Percentiles rank a stretch among this genome's conserved stretches.
phyloP scores from a whole-genome alignment of 805 yeast genomes.

The Candida xiaguanensis region DNA sequence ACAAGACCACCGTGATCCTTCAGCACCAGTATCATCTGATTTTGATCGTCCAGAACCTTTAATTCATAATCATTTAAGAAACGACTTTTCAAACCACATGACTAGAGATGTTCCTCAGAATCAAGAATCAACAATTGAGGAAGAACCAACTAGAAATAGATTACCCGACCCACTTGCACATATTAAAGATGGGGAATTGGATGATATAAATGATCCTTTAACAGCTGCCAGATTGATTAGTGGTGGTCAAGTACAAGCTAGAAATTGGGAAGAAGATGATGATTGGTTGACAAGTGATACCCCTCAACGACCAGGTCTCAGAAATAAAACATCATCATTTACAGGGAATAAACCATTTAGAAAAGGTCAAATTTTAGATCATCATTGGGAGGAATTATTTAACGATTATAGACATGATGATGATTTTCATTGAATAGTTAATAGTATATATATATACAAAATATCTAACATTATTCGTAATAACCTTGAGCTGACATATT shows the following conservation, averaged over 20 bases:
- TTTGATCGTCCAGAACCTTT: constrained; percentile 14
- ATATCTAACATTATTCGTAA: too few relatives aligned
- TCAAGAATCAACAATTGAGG: constrained; percentile 4
- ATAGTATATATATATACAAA: too few relatives aligned
- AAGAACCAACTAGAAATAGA: constrained; percentile 14
- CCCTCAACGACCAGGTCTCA: constrained; percentile 6
- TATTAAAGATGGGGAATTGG: constrained; percentile 35
- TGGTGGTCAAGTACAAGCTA: constrained; percentile 35
- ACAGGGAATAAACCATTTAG: too few relatives aligned
- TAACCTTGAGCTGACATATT: too few relatives aligned
- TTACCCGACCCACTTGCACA: constrained; percentile 45
- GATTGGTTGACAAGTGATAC: constrained; percentile 10
- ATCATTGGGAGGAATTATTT: constrained; percentile 33
- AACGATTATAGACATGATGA: constrained; percentile 43
- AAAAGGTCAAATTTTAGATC: constrained; percentile 18
- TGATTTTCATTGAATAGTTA: constrained; percentile 20
- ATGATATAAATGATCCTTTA: constrained; percentile 27
- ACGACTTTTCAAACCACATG: neutral
- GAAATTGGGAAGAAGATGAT: constrained; percentile 35
- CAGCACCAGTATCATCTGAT: neutral
- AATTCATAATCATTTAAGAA: neutral
- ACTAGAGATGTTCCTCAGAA: neutral
- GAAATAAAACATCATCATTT: too few relatives aligned
- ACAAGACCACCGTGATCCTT: neutral
- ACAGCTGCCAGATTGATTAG: constrained; percentile 39